Conservation (phyloP, 495 filamentous ascomycete genomes). For the Hyaloscypha hepaticicola region DNA sequence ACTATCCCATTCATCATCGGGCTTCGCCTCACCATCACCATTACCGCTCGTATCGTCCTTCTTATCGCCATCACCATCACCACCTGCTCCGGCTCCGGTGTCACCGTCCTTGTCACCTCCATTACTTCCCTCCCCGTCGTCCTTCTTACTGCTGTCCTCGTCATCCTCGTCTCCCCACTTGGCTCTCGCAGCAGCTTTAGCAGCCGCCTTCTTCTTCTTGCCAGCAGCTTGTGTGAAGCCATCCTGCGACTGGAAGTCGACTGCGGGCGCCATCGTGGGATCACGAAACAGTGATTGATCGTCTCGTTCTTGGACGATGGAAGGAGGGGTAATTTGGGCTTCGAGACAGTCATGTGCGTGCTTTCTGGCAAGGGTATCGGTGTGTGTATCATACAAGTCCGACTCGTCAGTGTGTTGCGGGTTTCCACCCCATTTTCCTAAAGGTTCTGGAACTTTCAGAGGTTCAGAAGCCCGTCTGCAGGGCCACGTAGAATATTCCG, state of each 20-base stretch:
- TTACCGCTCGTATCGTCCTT: conserved; percentile 34
- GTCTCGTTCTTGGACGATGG: conserved; percentile 22
- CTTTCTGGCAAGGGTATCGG: conserved; percentile 29
- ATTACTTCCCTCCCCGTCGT: conserved; percentile 37
- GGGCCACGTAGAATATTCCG: conserved; percentile 29
- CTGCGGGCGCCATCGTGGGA: conserved; percentile 34
- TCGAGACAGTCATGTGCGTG: conserved; percentile 28
- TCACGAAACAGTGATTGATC: conserved; percentile 33
- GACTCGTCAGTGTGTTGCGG: conserved; percentile 17
- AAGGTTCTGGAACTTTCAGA: conserved; percentile 22
- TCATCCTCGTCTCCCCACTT: conserved; percentile 31
- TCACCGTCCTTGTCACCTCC: conserved; percentile 33
- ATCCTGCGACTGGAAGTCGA: conserved; percentile 47
- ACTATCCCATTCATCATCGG: conserved; percentile 34
- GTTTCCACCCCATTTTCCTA: neutral
- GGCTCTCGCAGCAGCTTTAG: conserved; percentile 22
- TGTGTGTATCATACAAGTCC: conserved; percentile 24
- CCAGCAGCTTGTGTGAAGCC: conserved; percentile 44
- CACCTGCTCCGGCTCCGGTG: conserved; percentile 34
- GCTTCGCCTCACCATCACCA: conserved; percentile 30
- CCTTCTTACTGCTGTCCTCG: conserved; percentile 48
- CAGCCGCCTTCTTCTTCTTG: conserved; percentile 41
- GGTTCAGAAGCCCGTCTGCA: conserved; percentile 24
- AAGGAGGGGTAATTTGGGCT: conserved; percentile 24
- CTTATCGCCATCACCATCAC: conserved; percentile 38